These are phyloP conservation scores for Globisporangium uncinulatum DNA, from an alignment of 352 stramenopile species.

Conservation along the genomic window DNA sequence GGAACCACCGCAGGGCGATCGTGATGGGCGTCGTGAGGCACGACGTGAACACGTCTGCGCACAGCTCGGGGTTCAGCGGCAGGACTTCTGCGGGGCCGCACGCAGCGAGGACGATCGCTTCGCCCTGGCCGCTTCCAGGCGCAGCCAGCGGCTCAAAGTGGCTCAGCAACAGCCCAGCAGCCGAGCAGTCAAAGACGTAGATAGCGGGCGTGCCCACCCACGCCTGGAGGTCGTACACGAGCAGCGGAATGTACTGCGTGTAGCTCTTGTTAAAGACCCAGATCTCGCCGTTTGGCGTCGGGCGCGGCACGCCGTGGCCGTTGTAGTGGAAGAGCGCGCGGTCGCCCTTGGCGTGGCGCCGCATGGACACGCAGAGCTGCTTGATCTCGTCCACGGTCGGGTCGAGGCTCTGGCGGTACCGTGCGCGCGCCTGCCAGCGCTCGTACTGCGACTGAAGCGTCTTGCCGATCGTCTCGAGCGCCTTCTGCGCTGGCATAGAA, in stretches of 20 bases:
- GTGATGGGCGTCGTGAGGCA: conserved; percentile 99
- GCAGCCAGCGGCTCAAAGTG: conserved; percentile 74
- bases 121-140: conserved; percentile 28
- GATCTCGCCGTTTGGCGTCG: conserved; percentile 96
- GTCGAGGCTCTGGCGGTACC: conserved; percentile 94
- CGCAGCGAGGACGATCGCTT: conserved; percentile 96
- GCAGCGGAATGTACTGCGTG: conserved; percentile 99
- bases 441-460: conserved; percentile 95
- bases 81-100: conserved; percentile 94
- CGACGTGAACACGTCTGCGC: conserved; percentile 99
- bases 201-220: conserved; percentile 93
- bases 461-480: conserved; percentile 95
- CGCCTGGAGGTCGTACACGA: conserved; percentile 93
- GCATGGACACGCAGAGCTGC: conserved; percentile 90
- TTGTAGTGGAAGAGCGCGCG: conserved; percentile 99
- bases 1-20: conserved; percentile 98
- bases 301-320: conserved; percentile 97
- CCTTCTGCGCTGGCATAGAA: conserved; percentile 91
- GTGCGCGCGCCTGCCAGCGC: conserved; percentile 91
- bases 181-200: conserved; percentile 98
- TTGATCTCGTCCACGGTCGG: conserved; percentile 96
- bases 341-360: conserved; percentile 90
- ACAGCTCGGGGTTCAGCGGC: conserved; percentile 95
- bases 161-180: conserved; percentile 92
- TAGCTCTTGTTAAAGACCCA: conserved; percentile 99